Evolutionary conservation across 768 basidiomycete species (phyloP), one percentile per base, ranked within the genome.

Genomic region (Collybiopsis confluens): DNA sequence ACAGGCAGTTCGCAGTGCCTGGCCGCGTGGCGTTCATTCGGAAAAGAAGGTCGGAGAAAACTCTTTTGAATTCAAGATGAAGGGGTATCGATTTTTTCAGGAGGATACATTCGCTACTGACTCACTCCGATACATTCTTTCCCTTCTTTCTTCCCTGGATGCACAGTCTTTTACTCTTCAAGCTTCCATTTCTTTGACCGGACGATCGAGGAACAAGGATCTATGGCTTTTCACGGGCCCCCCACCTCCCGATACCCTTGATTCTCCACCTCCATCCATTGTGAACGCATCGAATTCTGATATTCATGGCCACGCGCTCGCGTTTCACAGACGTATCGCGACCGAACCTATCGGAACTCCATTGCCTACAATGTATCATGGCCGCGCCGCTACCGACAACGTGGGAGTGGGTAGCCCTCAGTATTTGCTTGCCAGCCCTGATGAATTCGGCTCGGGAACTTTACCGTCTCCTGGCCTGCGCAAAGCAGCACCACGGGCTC

Each of bases 61-160:
- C 53, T 80, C 82, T 6, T 90, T 81, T 63, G 88, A 90, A 65
- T 90, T 90, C 70, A 90, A 87, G 67, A 72, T 90, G 48, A 88
- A 88, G 61, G 89, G 88, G 21, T 90, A 90, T 64, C 83, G 79
- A 72, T 88, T 89, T 84, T 89, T 88, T 63, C 81, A 88, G 65
- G 83, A 88, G 63, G 85, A 90, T 57, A 81, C 85, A 0, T 90
- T 86, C 64, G 79, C 85, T 9, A 77, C 79, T 0, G 88, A 90
- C 64, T 89, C 88, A 1, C 73, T 90, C 8, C 78, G 75, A 53
- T 82, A 89, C 59, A 88, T 90, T 16, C 76, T 90, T 40, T 69
- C 81, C 8, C 74, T 90, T 26, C 73, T 90, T 20, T 72, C 77
- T 16, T 79, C 86, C 37, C 77, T 90, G 11, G 88, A 90, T 61